These are phyloP conservation scores for Nyssa sinensis DNA, from an alignment of 148 eudicot species.

Conservation along the genomic window DNA sequence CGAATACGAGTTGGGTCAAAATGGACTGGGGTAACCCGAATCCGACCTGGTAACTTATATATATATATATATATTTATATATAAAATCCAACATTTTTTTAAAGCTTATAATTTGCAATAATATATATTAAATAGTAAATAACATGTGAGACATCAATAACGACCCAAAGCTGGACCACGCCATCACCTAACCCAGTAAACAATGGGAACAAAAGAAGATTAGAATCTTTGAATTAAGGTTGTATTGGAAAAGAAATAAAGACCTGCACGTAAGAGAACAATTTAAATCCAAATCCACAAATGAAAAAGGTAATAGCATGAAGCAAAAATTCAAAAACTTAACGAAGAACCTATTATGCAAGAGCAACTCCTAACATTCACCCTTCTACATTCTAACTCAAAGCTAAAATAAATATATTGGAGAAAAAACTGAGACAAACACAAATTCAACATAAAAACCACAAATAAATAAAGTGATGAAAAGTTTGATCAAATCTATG, in stretches of 20 bases:
- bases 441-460: not conserved
- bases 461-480: not conserved
- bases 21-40: too few species aligned
- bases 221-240: not conserved
- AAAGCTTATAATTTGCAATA: too few species aligned
- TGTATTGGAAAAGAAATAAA: not conserved
- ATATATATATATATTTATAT: too few species aligned
- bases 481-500: not conserved
- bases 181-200: not conserved
- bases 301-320: not conserved
- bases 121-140: not conserved
- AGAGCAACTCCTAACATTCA: too few species aligned
- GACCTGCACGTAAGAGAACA: not conserved
- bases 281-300: not conserved
- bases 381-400: not conserved
- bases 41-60: too few species aligned
- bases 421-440: too few species aligned
- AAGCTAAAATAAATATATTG: too few species aligned
- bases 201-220: not conserved
- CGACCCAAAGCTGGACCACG: not conserved
- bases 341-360: not conserved
- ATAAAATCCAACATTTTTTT: too few species aligned
- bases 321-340: not conserved
- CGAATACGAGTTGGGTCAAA: too few species aligned
- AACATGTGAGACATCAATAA: not conserved